Evolutionary conservation across 2,329 filamentous ascomycete genomes (phyloP).

Genomic region (Zopfia rhizophila): DNA sequence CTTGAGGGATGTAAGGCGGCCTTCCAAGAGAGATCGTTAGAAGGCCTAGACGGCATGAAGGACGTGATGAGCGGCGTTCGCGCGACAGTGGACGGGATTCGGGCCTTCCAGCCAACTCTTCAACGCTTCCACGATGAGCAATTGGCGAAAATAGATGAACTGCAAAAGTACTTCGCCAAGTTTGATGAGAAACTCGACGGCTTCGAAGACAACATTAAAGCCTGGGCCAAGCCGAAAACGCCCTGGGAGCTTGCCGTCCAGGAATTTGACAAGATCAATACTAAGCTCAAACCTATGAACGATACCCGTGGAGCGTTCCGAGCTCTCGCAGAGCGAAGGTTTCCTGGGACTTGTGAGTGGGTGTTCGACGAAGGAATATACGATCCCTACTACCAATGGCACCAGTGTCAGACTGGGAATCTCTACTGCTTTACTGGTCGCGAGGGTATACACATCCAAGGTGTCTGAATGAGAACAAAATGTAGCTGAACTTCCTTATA

Average conservation of each 20-base stretch:
- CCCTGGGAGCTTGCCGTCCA: slow-evolving; percentile 19
- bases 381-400: too few species aligned
- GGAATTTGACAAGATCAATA: slow-evolving; percentile 21
- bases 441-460: too few species aligned
- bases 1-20: slow-evolving; percentile 21
- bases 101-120: slow-evolving; percentile 14
- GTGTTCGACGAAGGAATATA: too few species aligned
- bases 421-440: too few species aligned
- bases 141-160: slow-evolving; percentile 17
- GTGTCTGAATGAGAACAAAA: too few species aligned
- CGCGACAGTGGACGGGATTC: slow-evolving; percentile 14
- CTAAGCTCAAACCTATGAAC: slow-evolving; percentile 16
- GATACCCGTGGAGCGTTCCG: slow-evolving; percentile 5
- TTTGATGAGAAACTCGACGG: too few species aligned
- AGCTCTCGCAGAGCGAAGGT: slow-evolving; percentile 6
- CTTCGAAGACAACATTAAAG: too few species aligned
- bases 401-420: too few species aligned
- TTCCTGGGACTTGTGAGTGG: slow-evolving; percentile 12
- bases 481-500: too few species aligned
- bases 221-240: slow-evolving; percentile 16
- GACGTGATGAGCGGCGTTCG: slow-evolving; percentile 12
- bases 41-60: slow-evolving; percentile 19
- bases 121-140: slow-evolving; percentile 17
- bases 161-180: too few species aligned
- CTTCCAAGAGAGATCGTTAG: slow-evolving; percentile 22